Conservation (phyloP, 1,284 basidiomycete species). For the Ganoderma multipileum region DNA sequence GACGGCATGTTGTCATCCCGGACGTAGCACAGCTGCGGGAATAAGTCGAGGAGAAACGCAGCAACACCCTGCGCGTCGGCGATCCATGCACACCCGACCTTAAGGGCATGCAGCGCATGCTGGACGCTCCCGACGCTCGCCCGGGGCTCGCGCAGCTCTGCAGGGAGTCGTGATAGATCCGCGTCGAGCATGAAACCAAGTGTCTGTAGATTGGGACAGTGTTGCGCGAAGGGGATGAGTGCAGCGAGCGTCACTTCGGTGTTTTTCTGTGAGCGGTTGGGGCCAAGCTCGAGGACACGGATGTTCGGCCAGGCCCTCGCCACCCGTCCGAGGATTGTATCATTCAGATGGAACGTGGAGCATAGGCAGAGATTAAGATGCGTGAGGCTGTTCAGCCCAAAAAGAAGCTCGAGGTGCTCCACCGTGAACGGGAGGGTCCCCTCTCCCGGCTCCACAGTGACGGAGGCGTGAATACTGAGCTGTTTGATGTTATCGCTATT, state of each 20-base stretch:
- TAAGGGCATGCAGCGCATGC: not conserved
- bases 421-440: not conserved
- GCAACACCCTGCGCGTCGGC: not conserved
- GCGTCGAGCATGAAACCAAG: not conserved
- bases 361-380: not conserved
- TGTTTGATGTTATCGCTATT: not conserved
- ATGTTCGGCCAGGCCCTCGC: not conserved
- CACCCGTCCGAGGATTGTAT: not conserved
- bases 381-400: not conserved
- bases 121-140: not conserved
- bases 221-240: not conserved
- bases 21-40: not conserved
- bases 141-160: not conserved
- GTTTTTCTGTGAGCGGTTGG: not conserved
- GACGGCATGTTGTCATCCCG: not conserved
- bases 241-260: not conserved
- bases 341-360: not conserved
- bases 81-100: not conserved
- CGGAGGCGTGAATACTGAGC: not conserved
- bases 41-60: not conserved
- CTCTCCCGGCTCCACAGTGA: not conserved
- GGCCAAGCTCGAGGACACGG: not conserved
- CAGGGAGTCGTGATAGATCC: not conserved
- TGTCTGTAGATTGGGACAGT: not conserved
- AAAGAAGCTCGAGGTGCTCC: not conserved